A percentile compares a stretch with the other conserved stretches of the same genome.
These are phyloP conservation scores for Lactarius indigo DNA, from an alignment of 768 basidiomycete genomes.

Conservation along the genomic window DNA sequence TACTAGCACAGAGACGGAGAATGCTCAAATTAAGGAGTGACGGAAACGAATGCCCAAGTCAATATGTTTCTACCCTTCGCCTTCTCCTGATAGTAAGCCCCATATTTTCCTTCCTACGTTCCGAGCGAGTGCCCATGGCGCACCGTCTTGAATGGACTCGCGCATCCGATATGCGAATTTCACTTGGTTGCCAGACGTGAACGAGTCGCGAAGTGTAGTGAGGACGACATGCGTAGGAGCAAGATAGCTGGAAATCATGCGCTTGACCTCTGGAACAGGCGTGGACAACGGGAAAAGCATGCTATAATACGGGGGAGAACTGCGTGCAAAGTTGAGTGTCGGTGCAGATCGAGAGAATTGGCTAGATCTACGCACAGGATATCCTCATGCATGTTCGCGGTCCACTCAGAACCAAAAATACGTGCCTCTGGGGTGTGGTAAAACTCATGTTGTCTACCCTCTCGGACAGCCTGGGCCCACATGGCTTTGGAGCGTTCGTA, in stretches of 20 bases:
- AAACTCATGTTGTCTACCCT: conserved; percentile 35
- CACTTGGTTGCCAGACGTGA: conserved; percentile 54
- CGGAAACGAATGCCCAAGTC: not conserved
- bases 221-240: conserved; percentile 53
- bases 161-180: conserved; percentile 55
- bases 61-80: conserved; percentile 16
- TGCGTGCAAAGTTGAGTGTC: conserved; percentile 4
- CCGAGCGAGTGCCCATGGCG: conserved; percentile 49
- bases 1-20: not conserved
- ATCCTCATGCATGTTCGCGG: conserved; percentile 20
- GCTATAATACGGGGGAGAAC: conserved; percentile 34
- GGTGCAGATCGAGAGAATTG: not conserved
- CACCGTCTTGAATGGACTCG: conserved; percentile 61
- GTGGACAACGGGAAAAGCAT: conserved; percentile 58
- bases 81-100: conserved; percentile 26
- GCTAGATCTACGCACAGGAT: conserved; percentile 20
- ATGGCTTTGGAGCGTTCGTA: conserved; percentile 41
- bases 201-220: conserved; percentile 47
- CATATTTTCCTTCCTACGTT: conserved; percentile 40
- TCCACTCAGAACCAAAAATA: conserved; percentile 21
- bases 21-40: conserved; percentile 8
- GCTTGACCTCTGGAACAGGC: conserved; percentile 49
- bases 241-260: conserved; percentile 52
- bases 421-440: conserved; percentile 18
- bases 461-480: conserved; percentile 51